Evolutionary conservation across 805 yeast species (phyloP), one percentile per base, ranked within the genome.

Genomic region (Metschnikowia aberdeeniae): DNA sequence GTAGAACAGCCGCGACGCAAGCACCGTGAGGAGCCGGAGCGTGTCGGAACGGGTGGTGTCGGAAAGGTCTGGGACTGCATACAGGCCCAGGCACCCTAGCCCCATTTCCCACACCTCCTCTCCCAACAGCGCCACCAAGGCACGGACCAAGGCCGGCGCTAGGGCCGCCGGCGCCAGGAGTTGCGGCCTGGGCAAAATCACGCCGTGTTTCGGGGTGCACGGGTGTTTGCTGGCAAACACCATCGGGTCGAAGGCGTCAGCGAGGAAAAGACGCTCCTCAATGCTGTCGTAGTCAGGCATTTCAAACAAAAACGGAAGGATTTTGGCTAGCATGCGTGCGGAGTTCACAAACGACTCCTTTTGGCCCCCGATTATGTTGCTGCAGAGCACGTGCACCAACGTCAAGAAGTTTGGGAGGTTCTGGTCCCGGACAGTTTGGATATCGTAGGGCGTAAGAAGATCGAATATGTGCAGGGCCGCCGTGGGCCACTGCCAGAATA

Each of bases 71-170:
- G 69, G 63, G 2, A 57, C 40, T 6, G 17, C 42, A 44, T 56
- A 61, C 42, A 54, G 60, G 5, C 61, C 46, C 1, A 76, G 64
- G 3, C 68, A 60, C 2, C 88, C 90, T 28, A 89, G 73, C 5
- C 96, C 97, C 3, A 85, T 80, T 54, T 86, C 95, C 96, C 97
- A 89, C 1, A 84, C 69, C 6, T 68, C 51, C 41, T 31, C 40
- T 19, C 28, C 17, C 20, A 36, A 19, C 24, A 13, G 44, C 79
- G 9, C 73, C 68, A 72, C 69, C 35, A 84, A 60, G n/a, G 84
- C 61, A 19, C 68, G 66, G 2, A 78, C 66, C 2, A 75, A 27
- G 11, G 49, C 39, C 10, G 31, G 37, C 6, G 41, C 42, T 17
- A 46, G 47, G 6, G 26, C 26, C 14, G 30, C 30, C 6, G 45